Base-by-base conservation (phyloP, 2,329 filamentous ascomycete genomes). In the Mycocentrospora acerina region DNA sequence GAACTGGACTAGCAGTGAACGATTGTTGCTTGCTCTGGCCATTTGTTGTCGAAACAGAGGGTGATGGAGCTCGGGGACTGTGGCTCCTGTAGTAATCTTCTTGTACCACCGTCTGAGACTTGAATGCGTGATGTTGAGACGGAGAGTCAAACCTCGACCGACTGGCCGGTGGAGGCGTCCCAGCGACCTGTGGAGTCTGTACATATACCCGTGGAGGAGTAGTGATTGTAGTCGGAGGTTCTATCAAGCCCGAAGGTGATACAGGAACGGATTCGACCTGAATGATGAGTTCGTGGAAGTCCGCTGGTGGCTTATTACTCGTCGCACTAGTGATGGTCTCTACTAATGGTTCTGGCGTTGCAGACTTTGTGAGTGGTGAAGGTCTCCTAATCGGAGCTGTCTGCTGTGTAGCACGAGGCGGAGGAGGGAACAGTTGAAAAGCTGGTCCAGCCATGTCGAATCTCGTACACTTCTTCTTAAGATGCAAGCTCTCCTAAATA, bases 281-380 rank as follows among this genome's bases (percentile, higher is more conserved):
- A 13, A 69, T 60, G 31, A 69, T 49, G 30, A 69, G 60, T 37
- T 68, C 64, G 37, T 69, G 66, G 32, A 68, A 66, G 48, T 68
- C 64, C 25, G 48, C 41, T 29, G 57, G 56, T 30, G 57, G 44
- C 28, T 60, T 63, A 17, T 55, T 47, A 35, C 44, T 56, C 37
- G 60, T 59, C 35, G 57, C 53, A 43, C 57, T 60, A 17, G 66
- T 58, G 45, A 57, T 57, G 14, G 45, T 55, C 39, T 60, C 57
- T 35, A 53, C 45, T 32, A 47, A 28, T 9, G 64, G 56, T 24
- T 65, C 63, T 42, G 58, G 58, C 13, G 54, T 56, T 27, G 58
- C 49, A 32, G 56, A 50, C 35, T 64, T 66, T 16, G 48, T 36
- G 14, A 52, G 55, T 31, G 46, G 49, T 13, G 44, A 40, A 25